Conservation (phyloP, 805 yeast genomes). For the Pichia manshurica region DNA sequence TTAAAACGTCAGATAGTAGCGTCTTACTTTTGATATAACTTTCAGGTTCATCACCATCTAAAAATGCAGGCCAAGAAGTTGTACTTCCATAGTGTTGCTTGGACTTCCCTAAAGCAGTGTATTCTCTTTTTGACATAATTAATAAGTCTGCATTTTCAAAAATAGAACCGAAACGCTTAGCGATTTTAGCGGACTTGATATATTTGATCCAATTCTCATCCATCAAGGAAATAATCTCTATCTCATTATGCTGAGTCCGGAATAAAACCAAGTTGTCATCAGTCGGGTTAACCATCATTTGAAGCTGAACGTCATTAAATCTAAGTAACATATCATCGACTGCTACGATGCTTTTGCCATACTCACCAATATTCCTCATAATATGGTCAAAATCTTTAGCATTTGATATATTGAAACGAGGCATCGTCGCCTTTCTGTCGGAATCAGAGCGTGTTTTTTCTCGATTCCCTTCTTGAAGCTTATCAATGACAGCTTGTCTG, state of each 20-base stretch:
- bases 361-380: constrained; percentile 36
- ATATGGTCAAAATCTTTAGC: constrained; percentile 44
- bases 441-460: background rate
- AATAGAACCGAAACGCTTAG: constrained; percentile 65
- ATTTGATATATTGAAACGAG: background rate
- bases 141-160: constrained; percentile 67
- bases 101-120: constrained; percentile 37
- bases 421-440: background rate
- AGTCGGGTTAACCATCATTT: constrained; percentile 47
- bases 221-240: constrained; percentile 61
- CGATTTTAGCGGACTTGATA: constrained; percentile 35
- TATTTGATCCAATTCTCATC: constrained; percentile 25
- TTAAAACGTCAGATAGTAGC: constrained; percentile 59
- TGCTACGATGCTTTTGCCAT: constrained; percentile 30
- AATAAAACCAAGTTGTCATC: constrained; percentile 58
- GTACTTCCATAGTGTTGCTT: constrained; percentile 51
- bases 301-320: constrained; percentile 78
- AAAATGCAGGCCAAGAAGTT: constrained; percentile 83
- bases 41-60: constrained; percentile 53
- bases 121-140: constrained; percentile 50
- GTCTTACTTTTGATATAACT: constrained; percentile 36
- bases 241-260: constrained; percentile 66
- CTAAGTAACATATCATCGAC: constrained; percentile 58
- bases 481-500: constrained; percentile 25
- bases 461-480: background rate